Conservation (phyloP, 352 stramenopile genomes). For the Globisporangium acanthophoron region DNA sequence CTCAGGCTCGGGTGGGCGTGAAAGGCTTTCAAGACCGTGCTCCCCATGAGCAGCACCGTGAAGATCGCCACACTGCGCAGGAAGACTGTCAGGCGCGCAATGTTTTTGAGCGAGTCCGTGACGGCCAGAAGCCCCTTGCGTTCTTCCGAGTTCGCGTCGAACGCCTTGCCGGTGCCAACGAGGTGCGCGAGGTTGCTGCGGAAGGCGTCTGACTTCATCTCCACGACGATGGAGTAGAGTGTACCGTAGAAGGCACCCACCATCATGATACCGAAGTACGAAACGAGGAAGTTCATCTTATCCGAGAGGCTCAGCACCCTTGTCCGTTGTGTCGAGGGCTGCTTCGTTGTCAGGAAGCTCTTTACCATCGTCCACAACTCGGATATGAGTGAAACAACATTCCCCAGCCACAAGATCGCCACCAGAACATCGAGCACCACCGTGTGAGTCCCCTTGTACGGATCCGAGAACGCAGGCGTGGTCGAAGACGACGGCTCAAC, state of each 20-base stretch:
- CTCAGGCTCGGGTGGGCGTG: conserved; percentile 49
- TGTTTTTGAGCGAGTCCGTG: conserved; percentile 17
- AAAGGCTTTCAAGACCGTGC: conserved; percentile 42
- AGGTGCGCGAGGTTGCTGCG: conserved; percentile 35
- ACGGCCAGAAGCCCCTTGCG: conserved; percentile 19
- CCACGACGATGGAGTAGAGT: conserved; percentile 25
- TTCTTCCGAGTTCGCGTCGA: conserved; percentile 23
- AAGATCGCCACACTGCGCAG: conserved; percentile 27
- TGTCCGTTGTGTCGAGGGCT: not conserved
- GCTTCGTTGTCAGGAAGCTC: too few species aligned
- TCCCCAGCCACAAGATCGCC: conserved; percentile 20
- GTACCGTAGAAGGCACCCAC: conserved; percentile 23
- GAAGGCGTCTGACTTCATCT: conserved; percentile 39
- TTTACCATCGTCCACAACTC: too few species aligned
- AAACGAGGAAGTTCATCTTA: not conserved
- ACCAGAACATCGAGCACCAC: conserved; percentile 33
- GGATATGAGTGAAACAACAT: not conserved
- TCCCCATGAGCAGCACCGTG: conserved; percentile 27
- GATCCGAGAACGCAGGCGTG: conserved; percentile 25
- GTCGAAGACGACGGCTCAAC: conserved; percentile 26
- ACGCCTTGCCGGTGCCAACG: conserved; percentile 28
- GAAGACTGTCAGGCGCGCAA: conserved; percentile 23
- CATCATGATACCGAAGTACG: conserved; percentile 5
- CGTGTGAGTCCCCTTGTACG: conserved; percentile 20
- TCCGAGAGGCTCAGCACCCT: not conserved